These are phyloP conservation scores for Pachysolen tannophilus DNA, from an alignment of 805 yeast genomes.

Conservation along the genomic window DNA sequence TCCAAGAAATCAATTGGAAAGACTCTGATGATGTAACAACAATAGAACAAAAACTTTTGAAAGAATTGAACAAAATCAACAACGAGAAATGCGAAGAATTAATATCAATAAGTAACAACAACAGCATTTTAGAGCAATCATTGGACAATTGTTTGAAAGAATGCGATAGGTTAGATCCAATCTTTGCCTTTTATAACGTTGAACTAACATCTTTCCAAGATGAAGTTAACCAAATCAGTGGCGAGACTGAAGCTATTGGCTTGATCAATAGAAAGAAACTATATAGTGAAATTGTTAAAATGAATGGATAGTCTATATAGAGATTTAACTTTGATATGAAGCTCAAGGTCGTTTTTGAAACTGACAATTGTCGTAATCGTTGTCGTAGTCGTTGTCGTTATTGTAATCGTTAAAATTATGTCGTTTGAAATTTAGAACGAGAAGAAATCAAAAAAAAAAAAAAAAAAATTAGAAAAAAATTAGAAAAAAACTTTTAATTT, in stretches of 20 bases:
- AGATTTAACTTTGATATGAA: too few species aligned
- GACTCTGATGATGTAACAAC: slow-evolving; percentile 54
- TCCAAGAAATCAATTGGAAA: slow-evolving; percentile 76
- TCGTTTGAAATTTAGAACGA: too few species aligned
- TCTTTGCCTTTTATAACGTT: slow-evolving; percentile 47
- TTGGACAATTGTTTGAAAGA: slow-evolving; percentile 38
- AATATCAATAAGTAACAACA: slow-evolving; percentile 34
- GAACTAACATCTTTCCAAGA: slow-evolving; percentile 57
- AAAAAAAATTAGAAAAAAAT: too few species aligned
- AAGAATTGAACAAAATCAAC: slow-evolving; percentile 55
- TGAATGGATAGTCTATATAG: too few species aligned
- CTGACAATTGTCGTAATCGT: too few species aligned
- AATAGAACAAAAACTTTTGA: slow-evolving; percentile 47
- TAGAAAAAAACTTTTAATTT: too few species aligned
- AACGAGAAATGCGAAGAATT: slow-evolving; percentile 52
- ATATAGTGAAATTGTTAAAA: slow-evolving; percentile 1
- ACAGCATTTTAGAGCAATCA: slow-evolving; percentile 32
- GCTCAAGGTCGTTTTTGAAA: too few species aligned
- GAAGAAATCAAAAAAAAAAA: too few species aligned
- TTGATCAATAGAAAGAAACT: slow-evolving; percentile 6
- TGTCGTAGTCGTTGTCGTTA: too few species aligned
- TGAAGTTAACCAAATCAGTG: slow-evolving; percentile 51
- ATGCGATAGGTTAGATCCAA: slow-evolving; percentile 48
- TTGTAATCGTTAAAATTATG: too few species aligned
- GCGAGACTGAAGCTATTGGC: slow-evolving; percentile 3